Base-by-base conservation (phyloP, 1,139 yeast genomes). In the Geotrichum histeridarum region DNA sequence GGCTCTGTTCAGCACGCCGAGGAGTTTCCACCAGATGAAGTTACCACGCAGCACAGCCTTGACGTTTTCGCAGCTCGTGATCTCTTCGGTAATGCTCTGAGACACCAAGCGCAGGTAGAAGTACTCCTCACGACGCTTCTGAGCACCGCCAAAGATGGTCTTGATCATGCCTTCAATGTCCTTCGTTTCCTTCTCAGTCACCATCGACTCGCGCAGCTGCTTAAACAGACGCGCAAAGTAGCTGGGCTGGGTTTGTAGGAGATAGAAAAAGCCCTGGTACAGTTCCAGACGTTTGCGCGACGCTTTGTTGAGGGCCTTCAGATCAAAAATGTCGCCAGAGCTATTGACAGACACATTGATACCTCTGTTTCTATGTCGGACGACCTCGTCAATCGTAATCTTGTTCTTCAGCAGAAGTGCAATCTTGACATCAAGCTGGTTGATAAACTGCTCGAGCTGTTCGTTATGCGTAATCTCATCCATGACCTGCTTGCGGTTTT, bases 191-290 rank as follows among this genome's bases (percentile, higher is more conserved):
- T 62, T 70, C 41, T 67, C 75, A 4, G 67, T 64, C 43, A 64
- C 60, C 11, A 61, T 62, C 36, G 63, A 59, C 11, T 61, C 61
- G 15, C 63, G 62, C 31, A 66, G 56, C 38, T 62, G 64, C 50
- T 71, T 66, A 56, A 83, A 78, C 42, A 89, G 69, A 33, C 83
- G 73, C 0, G 83, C 77, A 64, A 93, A 77, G 65, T 93, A 93
- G 0, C 70, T 70, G 0, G 96, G 90, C 64, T 87, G 89, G 0
- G 96, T 87, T 67, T 94, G 99, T 42, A 94, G 70, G 45, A 91
- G 73, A 63, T 85, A 93, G 63, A 93, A 84, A 54, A 93, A 68
- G 8, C 87, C 84, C 63, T 86, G 96, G 68, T 86, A 87, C 0
- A 81, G 67, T 58, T 83, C 88, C 27, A 82, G 70, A 5, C 76